Evolutionary conservation across 345 rosid species (phyloP).

Genomic region (Gossypium arboreum): DNA sequence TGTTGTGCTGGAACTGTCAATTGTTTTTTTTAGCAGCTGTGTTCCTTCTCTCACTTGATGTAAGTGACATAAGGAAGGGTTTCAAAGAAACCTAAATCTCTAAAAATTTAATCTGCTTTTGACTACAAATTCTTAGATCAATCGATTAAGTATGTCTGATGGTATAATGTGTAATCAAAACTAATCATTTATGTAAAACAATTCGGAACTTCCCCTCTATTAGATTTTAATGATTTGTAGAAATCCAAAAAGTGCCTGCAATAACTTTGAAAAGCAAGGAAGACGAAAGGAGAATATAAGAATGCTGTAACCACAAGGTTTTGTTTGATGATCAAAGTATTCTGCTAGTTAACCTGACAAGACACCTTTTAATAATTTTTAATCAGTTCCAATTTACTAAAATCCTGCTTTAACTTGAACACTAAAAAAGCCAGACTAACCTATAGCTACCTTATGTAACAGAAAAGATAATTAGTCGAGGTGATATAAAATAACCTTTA

Average conservation of each 20-base stretch:
- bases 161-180: neutral
- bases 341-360: neutral
- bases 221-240: neutral
- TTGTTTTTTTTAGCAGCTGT: neutral
- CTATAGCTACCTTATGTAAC: neutral
- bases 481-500: neutral
- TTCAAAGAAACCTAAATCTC: neutral
- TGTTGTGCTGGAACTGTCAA: neutral
- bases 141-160: neutral
- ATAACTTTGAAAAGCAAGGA: neutral
- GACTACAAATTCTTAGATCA: too few relatives aligned
- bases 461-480: neutral
- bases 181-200: neutral
- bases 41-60: neutral
- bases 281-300: neutral
- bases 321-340: neutral
- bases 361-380: neutral
- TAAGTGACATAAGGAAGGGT: neutral
- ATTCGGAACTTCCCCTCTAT: neutral
- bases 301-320: neutral
- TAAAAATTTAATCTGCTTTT: too few relatives aligned
- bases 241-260: neutral
- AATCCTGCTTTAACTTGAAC: conserved; percentile 5
- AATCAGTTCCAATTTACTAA: neutral
- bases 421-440: too few relatives aligned